Evolutionary conservation across 768 basidiomycete species (phyloP).

Genomic region (Leccinum imitatum): DNA sequence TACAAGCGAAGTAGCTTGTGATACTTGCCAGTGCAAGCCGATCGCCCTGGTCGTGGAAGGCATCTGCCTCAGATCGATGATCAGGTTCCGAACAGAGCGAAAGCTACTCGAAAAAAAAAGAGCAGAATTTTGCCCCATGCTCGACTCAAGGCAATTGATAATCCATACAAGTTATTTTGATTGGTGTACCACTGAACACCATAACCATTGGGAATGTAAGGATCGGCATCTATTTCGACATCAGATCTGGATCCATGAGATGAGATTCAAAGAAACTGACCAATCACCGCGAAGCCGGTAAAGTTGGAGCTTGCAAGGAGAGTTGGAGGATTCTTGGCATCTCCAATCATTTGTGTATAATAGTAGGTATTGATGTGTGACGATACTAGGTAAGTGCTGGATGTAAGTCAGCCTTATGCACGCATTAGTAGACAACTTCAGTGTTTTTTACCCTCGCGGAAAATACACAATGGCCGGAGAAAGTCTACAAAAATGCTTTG

Average conservation of each 20-base stretch:
- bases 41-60: constrained; percentile 54
- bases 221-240: no score
- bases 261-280: constrained; percentile 34
- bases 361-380: constrained; percentile 67
- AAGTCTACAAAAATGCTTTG: no score
- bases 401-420: constrained; percentile 1
- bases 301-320: constrained; percentile 61
- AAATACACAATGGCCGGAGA: constrained; percentile 35
- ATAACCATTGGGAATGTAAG: constrained; percentile 14
- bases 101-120: constrained; percentile 39
- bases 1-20: constrained; percentile 71
- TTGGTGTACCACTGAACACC: constrained; percentile 25
- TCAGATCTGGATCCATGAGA: constrained; percentile 3
- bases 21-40: constrained; percentile 81
- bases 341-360: constrained; percentile 77
- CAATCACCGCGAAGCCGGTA: constrained; percentile 71
- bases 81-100: constrained; percentile 71
- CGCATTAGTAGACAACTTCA: neutral
- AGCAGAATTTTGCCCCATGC: constrained; percentile 3
- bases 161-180: constrained; percentile 25
- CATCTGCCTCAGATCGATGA: constrained; percentile 64
- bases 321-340: constrained; percentile 65
- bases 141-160: neutral
- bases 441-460: constrained; percentile 10
- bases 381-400: constrained; percentile 67